Evolutionary conservation across 768 basidiomycete species (phyloP), one percentile per base, ranked within the genome.

Genomic region (Chlorophyllum brunneum): DNA sequence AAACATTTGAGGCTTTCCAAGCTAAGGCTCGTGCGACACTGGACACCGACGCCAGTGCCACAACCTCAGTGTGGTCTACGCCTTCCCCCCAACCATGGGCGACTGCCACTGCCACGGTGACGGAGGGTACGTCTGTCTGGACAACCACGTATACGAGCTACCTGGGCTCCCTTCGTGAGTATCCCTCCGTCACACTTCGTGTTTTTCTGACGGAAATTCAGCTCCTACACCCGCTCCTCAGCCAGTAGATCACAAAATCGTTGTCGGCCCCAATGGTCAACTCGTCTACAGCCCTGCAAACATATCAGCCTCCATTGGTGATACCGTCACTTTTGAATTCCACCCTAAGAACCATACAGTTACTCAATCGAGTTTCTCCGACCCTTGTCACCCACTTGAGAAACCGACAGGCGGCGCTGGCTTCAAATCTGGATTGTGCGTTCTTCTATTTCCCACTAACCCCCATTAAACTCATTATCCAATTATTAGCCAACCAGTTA

Each of bases 291-390:
- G 47, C 38, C 72, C 74, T 0, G 47, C 70, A 20, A 74, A 69
- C 55, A 72, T 77, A 51, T 59, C 66, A 22, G 75, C 76, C 24
- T 56, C 62, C 22, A 61, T 71, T 33, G 71, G 73, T 2, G 78
- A 78, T 58, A 74, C 71, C 3, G 70, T 77, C 16, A 66, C 64
- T 11, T 78, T 77, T 55, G 64, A 67, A 31, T 78, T 75, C 67
- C 66, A 66, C 36, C 68, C 73, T 42, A 75, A 76, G 65, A 77
- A 77, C 59, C 78, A 78, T 56, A 75, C 75, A 16, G 72, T 70
- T 22, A 73, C 74, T 9, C 72, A 76, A 42, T 74, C 72, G 8
- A 68, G 56, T 54, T 75, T 74, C 61, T 51, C 58, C 48, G 59
- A 66, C 42, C 73, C 74, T 18, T 76, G 75, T 57, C 34, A 54